These are phyloP conservation scores for Hyaloscypha bicolor DNA, from an alignment of 495 filamentous ascomycete species.

Conservation along the genomic window DNA sequence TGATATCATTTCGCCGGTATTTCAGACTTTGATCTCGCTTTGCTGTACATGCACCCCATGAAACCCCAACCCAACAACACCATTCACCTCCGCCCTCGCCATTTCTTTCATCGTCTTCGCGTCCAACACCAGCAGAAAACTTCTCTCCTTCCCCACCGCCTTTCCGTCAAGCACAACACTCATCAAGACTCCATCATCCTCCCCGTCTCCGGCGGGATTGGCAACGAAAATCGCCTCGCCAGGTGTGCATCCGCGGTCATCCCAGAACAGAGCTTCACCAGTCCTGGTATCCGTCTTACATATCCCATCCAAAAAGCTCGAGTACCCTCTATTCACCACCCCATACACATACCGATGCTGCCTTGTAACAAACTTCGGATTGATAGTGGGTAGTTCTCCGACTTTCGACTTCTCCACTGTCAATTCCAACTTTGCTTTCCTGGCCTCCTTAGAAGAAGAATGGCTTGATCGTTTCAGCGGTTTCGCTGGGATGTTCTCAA, in stretches of 20 bases:
- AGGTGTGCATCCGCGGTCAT: conserved; percentile 63
- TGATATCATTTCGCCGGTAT: no score
- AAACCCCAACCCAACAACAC: conserved; percentile 67
- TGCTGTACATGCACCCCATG: conserved; percentile 50
- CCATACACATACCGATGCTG: conserved; percentile 68
- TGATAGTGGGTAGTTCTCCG: conserved; percentile 68
- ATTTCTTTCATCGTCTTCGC: conserved; percentile 65
- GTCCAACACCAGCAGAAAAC: conserved; percentile 71
- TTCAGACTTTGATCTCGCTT: no score
- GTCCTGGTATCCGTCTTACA: conserved; percentile 68
- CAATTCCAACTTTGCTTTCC: conserved; percentile 10
- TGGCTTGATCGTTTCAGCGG: not conserved
- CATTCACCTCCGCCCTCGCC: conserved; percentile 64
- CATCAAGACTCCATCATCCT: conserved; percentile 74
- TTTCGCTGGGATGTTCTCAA: not conserved
- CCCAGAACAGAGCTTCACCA: conserved; percentile 53
- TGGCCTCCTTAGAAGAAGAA: not conserved
- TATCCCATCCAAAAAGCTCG: conserved; percentile 66
- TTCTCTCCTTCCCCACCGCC: conserved; percentile 53
- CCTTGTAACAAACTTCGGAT: conserved; percentile 54
- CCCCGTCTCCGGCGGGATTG: conserved; percentile 38
- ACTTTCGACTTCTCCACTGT: conserved; percentile 36
- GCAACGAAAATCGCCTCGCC: conserved; percentile 76
- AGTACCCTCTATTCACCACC: conserved; percentile 55
- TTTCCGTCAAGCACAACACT: conserved; percentile 70